Evolutionary conservation across 805 yeast genomes (phyloP), one percentile per base, ranked within the genome.

Genomic region (Metschnikowia kofuensis): DNA sequence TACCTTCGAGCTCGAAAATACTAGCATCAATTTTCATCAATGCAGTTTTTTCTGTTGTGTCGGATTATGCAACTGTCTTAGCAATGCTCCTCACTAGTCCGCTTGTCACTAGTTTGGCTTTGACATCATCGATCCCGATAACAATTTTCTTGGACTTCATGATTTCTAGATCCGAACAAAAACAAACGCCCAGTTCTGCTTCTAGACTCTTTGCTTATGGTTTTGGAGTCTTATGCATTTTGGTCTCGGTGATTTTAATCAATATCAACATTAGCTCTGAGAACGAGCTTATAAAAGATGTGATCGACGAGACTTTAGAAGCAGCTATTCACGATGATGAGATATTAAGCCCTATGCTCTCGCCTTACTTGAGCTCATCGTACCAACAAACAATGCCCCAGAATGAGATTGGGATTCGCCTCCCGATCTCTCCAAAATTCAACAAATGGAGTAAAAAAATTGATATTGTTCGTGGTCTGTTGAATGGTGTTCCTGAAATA

Each of bases 51-150:
- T 72, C 78, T 9, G 74, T 75, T 15, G 57, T 76, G 7, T 77
- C 82, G 0, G 84, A 79, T 54, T 79, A 73, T 52, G 67, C 70
- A 32, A 74, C 79, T 0, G 70, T 78, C n/a, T 56, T 77, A 12
- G 82, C 83, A 7, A 70, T 78, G 66, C 59, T 79, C 16, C 64
- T 78, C 36, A 79, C 83, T 0, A 77, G 82, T 41, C 84, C 84
- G 0, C 67, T 79, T 48, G 71, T 78, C 13, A 74, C 80, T 2
- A 69, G 82, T 3, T 64, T 79, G 35, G 77, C 82, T 3, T 61
- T 79, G 34, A 77, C 83, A 0, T 69, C 80, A 0, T 74, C 78
- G 0, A 77, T 79, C 34, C 84, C 84, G 4, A 66, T 79, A 26
- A 75, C 78, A 29, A 76, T 79, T 56, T 67, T 76, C 45, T 67